These are phyloP conservation scores for Cyclaneusma minus DNA, from an alignment of 2,329 filamentous ascomycete species.

Conservation along the genomic window DNA sequence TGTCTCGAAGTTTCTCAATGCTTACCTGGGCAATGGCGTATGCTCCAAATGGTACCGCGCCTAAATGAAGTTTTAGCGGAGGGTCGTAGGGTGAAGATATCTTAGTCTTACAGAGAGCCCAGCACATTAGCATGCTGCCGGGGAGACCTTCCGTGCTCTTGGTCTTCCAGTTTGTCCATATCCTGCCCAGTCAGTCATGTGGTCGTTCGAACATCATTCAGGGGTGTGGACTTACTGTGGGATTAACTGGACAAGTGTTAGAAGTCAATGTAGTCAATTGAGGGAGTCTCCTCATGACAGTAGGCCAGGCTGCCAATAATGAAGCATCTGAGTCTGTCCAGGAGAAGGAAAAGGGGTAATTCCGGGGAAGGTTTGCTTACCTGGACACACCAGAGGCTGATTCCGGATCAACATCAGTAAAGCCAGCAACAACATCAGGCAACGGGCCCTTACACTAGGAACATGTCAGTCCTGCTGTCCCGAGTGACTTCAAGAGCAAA, in stretches of 20 bases:
- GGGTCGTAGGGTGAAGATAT: no score
- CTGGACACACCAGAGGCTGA: conserved; percentile 25
- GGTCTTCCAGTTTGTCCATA: conserved; percentile 45
- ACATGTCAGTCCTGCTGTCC: no score
- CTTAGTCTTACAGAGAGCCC: conserved; percentile 39
- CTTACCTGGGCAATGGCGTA: conserved; percentile 33
- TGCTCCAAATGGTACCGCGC: conserved; percentile 31
- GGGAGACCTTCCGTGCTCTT: conserved; percentile 48
- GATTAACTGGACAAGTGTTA: conserved; percentile 11
- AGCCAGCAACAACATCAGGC: no score
- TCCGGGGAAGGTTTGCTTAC: conserved; percentile 10
- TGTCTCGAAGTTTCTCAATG: neutral
- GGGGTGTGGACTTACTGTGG: conserved; percentile 16
- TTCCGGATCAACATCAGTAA: no score
- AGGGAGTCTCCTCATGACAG: no score
- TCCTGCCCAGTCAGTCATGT: conserved; percentile 13
- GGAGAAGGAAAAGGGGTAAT: no score
- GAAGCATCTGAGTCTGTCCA: no score
- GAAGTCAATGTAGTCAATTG: neutral
- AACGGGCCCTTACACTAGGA: no score
- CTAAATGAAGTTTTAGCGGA: conserved; percentile 11
- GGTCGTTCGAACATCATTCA: no score
- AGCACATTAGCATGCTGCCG: conserved; percentile 44
- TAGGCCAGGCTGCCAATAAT: no score
- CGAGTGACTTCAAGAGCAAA: no score